A percentile compares a stretch with the other conserved stretches of the same genome.
Conservation (phyloP, 2,329 filamentous ascomycete genomes). For the Phoma sp. region DNA sequence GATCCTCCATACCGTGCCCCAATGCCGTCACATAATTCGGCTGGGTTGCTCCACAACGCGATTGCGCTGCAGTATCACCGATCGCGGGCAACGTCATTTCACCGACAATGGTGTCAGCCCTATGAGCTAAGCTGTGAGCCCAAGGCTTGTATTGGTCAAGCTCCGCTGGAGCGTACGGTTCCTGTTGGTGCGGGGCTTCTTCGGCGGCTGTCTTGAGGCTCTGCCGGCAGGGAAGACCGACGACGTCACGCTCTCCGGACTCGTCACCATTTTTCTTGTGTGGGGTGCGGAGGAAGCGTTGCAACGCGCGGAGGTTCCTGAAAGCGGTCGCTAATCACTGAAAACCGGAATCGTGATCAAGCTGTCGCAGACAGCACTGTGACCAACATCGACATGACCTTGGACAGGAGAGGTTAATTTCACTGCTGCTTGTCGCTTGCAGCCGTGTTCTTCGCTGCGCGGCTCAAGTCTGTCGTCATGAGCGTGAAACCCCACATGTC, state of each 20-base stretch:
- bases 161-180: slow-evolving; percentile 4
- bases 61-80: neutral
- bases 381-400: neutral
- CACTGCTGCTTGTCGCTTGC: neutral
- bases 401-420: neutral
- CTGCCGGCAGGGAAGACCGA: slow-evolving; percentile 2
- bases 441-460: neutral
- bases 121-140: slow-evolving; percentile 3
- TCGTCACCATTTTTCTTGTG: slow-evolving; percentile 3
- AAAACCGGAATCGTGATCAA: too few species aligned
- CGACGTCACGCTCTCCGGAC: slow-evolving; percentile 13
- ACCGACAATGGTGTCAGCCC: slow-evolving; percentile 1
- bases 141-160: slow-evolving; percentile 13
- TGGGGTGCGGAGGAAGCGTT: neutral
- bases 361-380: neutral
- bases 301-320: neutral
- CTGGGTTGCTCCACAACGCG: neutral
- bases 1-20: slow-evolving; percentile 5
- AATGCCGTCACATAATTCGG: slow-evolving; percentile 15
- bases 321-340: neutral
- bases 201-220: slow-evolving; percentile 9
- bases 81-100: slow-evolving; percentile 4
- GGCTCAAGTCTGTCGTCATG: neutral
- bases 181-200: slow-evolving; percentile 13
- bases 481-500: neutral